Conservation (phyloP, 2,329 filamentous ascomycete species). For the Calycina herbarum region DNA sequence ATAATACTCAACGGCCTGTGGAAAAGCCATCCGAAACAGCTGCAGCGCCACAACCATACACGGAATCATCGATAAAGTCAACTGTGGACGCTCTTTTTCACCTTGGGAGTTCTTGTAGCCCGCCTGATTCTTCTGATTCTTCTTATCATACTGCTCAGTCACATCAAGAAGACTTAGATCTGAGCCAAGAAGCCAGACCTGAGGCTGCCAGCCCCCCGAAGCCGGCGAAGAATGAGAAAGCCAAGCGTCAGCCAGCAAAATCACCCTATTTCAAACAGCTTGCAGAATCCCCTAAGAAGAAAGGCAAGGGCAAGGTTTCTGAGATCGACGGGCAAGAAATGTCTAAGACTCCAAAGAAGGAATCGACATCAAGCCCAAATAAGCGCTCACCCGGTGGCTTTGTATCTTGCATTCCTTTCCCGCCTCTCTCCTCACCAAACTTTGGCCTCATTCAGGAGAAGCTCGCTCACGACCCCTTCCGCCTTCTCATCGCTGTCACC, state of each 20-base stretch:
- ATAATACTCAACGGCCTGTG: background rate
- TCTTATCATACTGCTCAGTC: background rate
- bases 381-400: conserved; percentile 28
- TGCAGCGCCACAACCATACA: background rate
- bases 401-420: conserved; percentile 62
- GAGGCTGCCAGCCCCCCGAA: conserved; percentile 1
- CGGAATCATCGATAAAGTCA: background rate
- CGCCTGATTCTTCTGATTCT: background rate
- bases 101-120: too few relatives aligned
- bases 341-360: conserved; percentile 9
- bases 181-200: background rate
- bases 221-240: conserved; percentile 17
- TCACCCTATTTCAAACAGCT: conserved; percentile 36
- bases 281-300: conserved; percentile 10
- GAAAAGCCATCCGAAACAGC: background rate
- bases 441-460: conserved; percentile 88
- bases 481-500: conserved; percentile 76
- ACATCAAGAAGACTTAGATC: background rate
- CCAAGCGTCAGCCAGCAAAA: conserved; percentile 30
- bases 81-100: too few relatives aligned
- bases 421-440: conserved; percentile 57
- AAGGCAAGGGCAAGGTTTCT: conserved; percentile 13
- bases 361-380: conserved; percentile 15
- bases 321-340: conserved; percentile 11
- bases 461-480: conserved; percentile 73